Conservation (phyloP, 306 rosid species). For the Sindora glabra region DNA sequence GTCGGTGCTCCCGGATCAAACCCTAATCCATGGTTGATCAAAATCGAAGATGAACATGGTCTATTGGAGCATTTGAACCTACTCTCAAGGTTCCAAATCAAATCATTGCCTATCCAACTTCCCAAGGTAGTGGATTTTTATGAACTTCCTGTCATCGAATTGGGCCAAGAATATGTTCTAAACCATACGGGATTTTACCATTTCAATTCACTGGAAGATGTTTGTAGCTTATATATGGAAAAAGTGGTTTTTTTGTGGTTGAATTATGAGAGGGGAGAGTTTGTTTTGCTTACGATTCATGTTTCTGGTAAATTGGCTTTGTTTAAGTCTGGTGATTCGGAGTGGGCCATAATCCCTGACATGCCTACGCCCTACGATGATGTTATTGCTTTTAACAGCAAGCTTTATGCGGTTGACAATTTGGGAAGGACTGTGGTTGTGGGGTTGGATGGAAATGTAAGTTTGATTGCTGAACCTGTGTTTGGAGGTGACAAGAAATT, state of each 20-base stretch:
- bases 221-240: slow-evolving; percentile 46
- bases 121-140: slow-evolving; percentile 33
- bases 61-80: slow-evolving; percentile 25
- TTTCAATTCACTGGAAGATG: slow-evolving; percentile 16
- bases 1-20: neutral
- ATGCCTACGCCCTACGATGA: slow-evolving; percentile 73
- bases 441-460: slow-evolving; percentile 18
- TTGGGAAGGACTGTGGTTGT: slow-evolving; percentile 55
- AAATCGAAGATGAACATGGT: slow-evolving; percentile 24
- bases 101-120: slow-evolving; percentile 13
- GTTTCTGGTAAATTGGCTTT: slow-evolving; percentile 68
- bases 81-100: slow-evolving; percentile 29
- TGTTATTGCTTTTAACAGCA: slow-evolving; percentile 36
- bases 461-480: slow-evolving; percentile 48
- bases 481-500: slow-evolving; percentile 89
- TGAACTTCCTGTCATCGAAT: slow-evolving; percentile 22
- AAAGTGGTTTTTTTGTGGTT: slow-evolving; percentile 47
- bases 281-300: slow-evolving; percentile 59
- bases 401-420: slow-evolving; percentile 54
- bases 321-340: slow-evolving; percentile 39
- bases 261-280: slow-evolving; percentile 13
- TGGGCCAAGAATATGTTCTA: slow-evolving; percentile 49
- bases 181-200: slow-evolving; percentile 20
- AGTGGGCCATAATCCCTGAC: slow-evolving; percentile 53
- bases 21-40: slow-evolving; percentile 35